Percentiles rank a stretch among this genome's conserved stretches.
Conservation (phyloP, 768 basidiomycete species). For the Leccinum incarnatum region DNA sequence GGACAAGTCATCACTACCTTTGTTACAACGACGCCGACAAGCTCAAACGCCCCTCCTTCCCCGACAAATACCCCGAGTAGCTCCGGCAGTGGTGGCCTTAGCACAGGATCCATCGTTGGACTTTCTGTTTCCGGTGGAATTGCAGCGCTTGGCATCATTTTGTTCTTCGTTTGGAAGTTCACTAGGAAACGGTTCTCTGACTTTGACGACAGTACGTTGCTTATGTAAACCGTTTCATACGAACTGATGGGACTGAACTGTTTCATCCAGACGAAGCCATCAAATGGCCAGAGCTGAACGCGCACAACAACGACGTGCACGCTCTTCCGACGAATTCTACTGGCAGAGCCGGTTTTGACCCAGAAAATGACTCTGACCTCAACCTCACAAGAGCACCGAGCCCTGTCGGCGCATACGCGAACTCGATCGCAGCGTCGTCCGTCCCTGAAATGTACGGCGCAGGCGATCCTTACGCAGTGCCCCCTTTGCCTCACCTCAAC, state of each 20-base stretch:
- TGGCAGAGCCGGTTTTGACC: conserved; percentile 63
- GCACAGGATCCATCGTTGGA: conserved; percentile 74
- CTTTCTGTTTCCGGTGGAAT: conserved; percentile 80
- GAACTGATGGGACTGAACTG: background rate
- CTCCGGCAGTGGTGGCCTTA: conserved; percentile 42
- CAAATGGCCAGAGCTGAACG: conserved; percentile 87
- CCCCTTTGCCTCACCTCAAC: conserved; percentile 78
- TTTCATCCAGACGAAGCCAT: conserved; percentile 66
- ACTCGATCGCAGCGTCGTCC: conserved; percentile 45
- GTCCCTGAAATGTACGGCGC: conserved; percentile 38
- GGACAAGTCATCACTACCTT: conserved; percentile 32
- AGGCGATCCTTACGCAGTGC: conserved; percentile 76
- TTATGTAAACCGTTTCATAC: conserved; percentile 14
- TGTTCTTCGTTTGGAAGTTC: conserved; percentile 85
- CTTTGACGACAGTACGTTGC: conserved; percentile 74
- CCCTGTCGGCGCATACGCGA: conserved; percentile 45
- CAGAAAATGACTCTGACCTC: conserved; percentile 58
- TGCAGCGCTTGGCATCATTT: conserved; percentile 65
- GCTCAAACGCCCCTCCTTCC: conserved; percentile 29
- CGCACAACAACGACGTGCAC: conserved; percentile 55
- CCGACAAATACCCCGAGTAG: conserved; percentile 17
- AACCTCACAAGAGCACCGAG: conserved; percentile 53
- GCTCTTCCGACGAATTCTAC: conserved; percentile 69
- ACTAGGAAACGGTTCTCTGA: conserved; percentile 72
- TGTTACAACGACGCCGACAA: conserved; percentile 9